phyloP scores from a whole-genome alignment of 2,329 filamentous ascomycete genomes.

The Pezicula neosporulosa region DNA sequence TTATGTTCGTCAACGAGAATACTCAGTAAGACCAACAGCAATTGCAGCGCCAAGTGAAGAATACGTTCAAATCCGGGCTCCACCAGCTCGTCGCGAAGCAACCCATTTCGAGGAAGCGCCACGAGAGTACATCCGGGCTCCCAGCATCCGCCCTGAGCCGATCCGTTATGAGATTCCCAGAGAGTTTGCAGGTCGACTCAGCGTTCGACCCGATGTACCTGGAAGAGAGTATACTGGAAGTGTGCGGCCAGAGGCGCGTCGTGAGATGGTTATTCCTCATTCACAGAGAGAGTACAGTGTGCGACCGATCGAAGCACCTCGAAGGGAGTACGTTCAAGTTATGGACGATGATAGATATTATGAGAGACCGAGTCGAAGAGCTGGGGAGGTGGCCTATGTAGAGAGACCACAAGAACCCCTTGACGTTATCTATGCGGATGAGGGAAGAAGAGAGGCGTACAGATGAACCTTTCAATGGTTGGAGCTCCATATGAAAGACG shows the following conservation, averaged over 20 bases:
- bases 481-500: no score
- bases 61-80: slow-evolving; percentile 43
- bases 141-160: slow-evolving; percentile 54
- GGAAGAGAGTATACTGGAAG: slow-evolving; percentile 32
- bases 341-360: slow-evolving; percentile 23
- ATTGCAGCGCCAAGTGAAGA: slow-evolving; percentile 33
- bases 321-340: slow-evolving; percentile 17
- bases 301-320: slow-evolving; percentile 20
- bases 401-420: slow-evolving; percentile 25
- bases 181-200: slow-evolving; percentile 40
- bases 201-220: slow-evolving; percentile 36
- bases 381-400: slow-evolving; percentile 22
- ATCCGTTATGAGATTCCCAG: slow-evolving; percentile 37
- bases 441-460: slow-evolving; percentile 23
- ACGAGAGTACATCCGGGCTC: slow-evolving; percentile 43
- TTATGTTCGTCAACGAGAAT: slow-evolving; percentile 20
- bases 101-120: slow-evolving; percentile 42
- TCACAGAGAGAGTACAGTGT: slow-evolving; percentile 26
- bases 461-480: slow-evolving; percentile 14
- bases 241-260: slow-evolving; percentile 32
- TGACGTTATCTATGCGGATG: slow-evolving; percentile 26
- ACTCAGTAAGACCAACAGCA: slow-evolving; percentile 1
- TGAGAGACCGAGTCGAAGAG: slow-evolving; percentile 13
- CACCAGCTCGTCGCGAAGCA: slow-evolving; percentile 21
- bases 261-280: slow-evolving; percentile 21